A percentile compares a stretch with the other conserved stretches of the same genome.
Conservation (phyloP, 192 early-diverging fungal genomes). For the Backusella tarrabulga region DNA sequence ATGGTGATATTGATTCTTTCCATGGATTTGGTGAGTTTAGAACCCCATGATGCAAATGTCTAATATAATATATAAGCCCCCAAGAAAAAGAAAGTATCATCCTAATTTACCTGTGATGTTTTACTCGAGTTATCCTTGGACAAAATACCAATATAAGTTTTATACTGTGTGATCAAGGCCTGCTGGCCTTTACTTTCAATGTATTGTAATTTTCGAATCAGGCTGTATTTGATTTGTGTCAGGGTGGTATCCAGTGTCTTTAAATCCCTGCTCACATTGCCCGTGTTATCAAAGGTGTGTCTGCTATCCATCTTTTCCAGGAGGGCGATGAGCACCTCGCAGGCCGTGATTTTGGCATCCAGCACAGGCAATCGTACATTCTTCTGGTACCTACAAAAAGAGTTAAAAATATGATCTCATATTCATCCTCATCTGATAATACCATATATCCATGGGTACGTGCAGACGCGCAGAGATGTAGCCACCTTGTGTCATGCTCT, state of each 20-base stretch:
- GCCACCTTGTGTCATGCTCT: constrained; percentile 9
- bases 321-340: background rate
- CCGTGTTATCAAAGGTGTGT: background rate
- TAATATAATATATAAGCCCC: background rate
- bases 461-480: background rate
- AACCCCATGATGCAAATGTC: constrained; percentile 1
- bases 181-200: background rate
- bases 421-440: background rate
- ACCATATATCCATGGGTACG: constrained; percentile 12
- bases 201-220: constrained; percentile 3
- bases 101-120: constrained; percentile 8
- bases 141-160: background rate
- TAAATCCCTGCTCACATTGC: background rate
- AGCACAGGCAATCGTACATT: constrained; percentile 8
- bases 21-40: background rate
- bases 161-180: background rate
- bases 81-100: background rate
- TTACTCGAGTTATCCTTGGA: background rate
- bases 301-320: constrained; percentile 6
- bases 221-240: constrained; percentile 8
- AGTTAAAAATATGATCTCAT: background rate
- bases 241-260: background rate
- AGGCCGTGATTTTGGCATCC: constrained; percentile 10
- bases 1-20: constrained; percentile 3
- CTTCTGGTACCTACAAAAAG: background rate